Evolutionary conservation across 2,329 filamentous ascomycete species (phyloP).

Genomic region (Purpureocillium takamizusanense): DNA sequence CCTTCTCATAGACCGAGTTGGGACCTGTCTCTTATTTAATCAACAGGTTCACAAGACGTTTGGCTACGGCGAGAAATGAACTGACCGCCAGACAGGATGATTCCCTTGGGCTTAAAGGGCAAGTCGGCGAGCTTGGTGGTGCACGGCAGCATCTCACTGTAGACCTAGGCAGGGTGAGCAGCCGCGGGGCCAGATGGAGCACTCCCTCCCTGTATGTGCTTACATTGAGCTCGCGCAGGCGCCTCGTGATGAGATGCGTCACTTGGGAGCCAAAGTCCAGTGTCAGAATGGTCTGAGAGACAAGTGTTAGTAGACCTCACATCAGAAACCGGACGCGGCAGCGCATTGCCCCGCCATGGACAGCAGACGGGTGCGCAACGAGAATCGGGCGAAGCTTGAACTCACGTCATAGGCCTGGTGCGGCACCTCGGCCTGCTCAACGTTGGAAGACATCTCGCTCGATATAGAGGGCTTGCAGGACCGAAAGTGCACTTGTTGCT

Average conservation of each 20-base stretch:
- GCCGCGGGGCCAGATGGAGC: no score
- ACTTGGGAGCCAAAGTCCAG: conserved; percentile 54
- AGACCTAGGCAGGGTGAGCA: conserved; percentile 23
- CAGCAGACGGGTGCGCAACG: no score
- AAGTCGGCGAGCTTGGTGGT: conserved; percentile 72
- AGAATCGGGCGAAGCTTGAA: no score
- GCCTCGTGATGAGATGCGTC: conserved; percentile 63
- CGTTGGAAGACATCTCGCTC: background rate
- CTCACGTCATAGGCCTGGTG: conserved; percentile 7
- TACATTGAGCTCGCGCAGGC: conserved; percentile 67
- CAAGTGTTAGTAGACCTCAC: background rate
- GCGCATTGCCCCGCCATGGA: no score
- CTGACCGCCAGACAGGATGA: conserved; percentile 47
- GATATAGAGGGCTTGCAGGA: background rate
- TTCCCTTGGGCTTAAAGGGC: conserved; percentile 69
- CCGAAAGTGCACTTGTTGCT: no score
- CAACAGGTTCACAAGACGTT: no score
- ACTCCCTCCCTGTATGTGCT: background rate
- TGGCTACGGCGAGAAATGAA: no score
- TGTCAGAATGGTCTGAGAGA: conserved; percentile 53
- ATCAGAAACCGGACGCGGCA: background rate
- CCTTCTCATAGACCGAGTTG: conserved; percentile 73
- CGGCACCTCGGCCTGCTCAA: conserved; percentile 7
- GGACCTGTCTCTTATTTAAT: conserved; percentile 22
- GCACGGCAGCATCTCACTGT: conserved; percentile 81